Percentiles rank a stretch among this genome's conserved stretches.
phyloP scores from a whole-genome alignment of 1,284 basidiomycete genomes.

The Quambalaria eucalypti region DNA sequence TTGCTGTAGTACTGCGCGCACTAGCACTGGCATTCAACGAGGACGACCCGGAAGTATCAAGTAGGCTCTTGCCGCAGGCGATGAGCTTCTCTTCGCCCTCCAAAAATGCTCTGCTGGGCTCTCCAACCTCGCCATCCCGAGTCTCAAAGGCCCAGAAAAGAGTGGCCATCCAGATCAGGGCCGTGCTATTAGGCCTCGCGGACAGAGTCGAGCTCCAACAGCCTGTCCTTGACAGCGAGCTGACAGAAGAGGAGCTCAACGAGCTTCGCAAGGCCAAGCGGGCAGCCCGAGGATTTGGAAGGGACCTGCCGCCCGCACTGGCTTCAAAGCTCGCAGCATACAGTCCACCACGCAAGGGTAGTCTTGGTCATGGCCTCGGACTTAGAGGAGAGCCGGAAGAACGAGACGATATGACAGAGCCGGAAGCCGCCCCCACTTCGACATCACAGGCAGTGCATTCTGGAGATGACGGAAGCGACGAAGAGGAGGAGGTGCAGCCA shows the following conservation, averaged over 20 bases:
- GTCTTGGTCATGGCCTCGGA: too few species aligned
- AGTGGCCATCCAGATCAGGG: constrained; percentile 5
- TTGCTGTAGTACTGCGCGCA: constrained; percentile 70
- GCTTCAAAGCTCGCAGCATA: neutral
- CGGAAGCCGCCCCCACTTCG: neutral
- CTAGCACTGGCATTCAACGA: constrained; percentile 55
- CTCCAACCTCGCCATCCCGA: neutral
- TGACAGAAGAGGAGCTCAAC: neutral
- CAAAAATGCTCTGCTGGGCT: neutral
- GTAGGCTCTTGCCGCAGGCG: constrained; percentile 3
- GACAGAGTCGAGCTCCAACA: too few species aligned
- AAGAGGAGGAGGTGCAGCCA: neutral
- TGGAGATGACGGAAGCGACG: neutral
- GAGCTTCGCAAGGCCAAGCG: neutral
- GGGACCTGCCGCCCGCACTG: neutral
- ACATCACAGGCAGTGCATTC: neutral
- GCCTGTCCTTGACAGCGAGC: constrained; percentile 7
- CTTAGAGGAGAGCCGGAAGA: too few species aligned
- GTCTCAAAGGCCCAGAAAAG: constrained; percentile 4
- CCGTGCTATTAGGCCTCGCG: constrained; percentile 2
- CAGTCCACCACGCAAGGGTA: neutral
- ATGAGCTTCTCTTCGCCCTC: neutral
- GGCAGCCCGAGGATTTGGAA: neutral
- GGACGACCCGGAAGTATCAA: neutral
- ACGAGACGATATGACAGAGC: too few species aligned